Evolutionary conservation across 2,329 filamentous ascomycete genomes (phyloP), one percentile per base, ranked within the genome.

Genomic region (Fusarium scirpi): DNA sequence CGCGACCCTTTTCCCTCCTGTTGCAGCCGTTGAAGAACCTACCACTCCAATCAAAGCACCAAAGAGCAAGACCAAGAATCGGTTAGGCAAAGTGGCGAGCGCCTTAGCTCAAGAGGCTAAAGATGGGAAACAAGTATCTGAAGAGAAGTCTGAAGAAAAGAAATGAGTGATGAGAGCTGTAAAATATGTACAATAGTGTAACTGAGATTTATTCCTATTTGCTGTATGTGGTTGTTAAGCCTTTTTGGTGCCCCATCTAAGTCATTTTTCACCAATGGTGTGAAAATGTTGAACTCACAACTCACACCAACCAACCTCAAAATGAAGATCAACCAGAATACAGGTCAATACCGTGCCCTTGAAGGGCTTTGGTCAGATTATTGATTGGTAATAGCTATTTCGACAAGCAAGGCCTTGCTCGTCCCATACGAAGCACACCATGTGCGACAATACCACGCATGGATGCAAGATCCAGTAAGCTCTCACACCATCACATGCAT

Each of bases 351-450:
- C 10, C n/a, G 0, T 11, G 13, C 1, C 12, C 15, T 6, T n/a
- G n/a, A n/a, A n/a, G n/a, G n/a, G n/a, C n/a, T 13, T 1, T 3
- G 18, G 4, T 11, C 5, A 16, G 1, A 11, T 6, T 1, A 45
- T 65, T 60, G 58, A 55, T 9, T 6, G 0, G 11, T 1, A 18
- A 20, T 72, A 97, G 93, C 91, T 20, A 82, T 97, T 32, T 85
- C 87, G 5, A 91, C 91, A 2, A 80, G 86, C 7, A 84, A 84
- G 52, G 83, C 92, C 46, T 86, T 97, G 20, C 86, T 98, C 12
- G 94, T 97, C 12, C 94, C 94, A 0, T 98, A 98, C 80, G 91
- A 91, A 68, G 81, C 85, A 40, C 91, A 90, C 76, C 95, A 98
- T 83, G 95, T 98, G 25, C 85, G 86, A 18, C 90, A 86, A 40